A percentile compares a stretch with the other conserved stretches of the same genome.
These are phyloP conservation scores for Aspergillus neoniger DNA, from an alignment of 2,329 filamentous ascomycete species.

Conservation along the genomic window DNA sequence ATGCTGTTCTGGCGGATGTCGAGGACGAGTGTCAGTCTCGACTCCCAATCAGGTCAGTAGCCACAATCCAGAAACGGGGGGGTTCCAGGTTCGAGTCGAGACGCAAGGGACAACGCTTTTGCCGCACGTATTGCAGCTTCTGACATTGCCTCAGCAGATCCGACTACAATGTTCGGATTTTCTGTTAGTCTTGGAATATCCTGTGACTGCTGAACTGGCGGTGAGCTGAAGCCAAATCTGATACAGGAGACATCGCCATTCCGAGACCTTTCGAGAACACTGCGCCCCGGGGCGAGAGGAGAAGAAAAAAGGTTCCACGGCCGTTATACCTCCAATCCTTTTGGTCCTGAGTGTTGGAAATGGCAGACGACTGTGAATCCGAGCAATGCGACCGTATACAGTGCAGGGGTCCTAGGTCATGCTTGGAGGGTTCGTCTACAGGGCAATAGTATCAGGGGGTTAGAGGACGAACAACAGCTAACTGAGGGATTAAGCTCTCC, in stretches of 20 bases:
- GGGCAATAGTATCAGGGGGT: neutral
- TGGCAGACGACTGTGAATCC: neutral
- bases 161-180: neutral
- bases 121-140: neutral
- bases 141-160: too few relatives aligned
- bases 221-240: too few relatives aligned
- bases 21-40: too few relatives aligned
- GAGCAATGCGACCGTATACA: neutral
- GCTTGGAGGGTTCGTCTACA: neutral
- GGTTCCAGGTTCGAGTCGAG: neutral
- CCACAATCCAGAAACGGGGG: neutral
- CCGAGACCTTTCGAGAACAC: too few relatives aligned
- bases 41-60: neutral
- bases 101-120: neutral
- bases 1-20: too few relatives aligned
- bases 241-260: too few relatives aligned
- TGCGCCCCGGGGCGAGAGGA: too few relatives aligned
- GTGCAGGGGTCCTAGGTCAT: neutral
- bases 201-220: too few relatives aligned
- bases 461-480: neutral
- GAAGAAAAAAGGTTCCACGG: too few relatives aligned
- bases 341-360: neutral
- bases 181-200: too few relatives aligned
- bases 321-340: too few relatives aligned
- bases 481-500: too few relatives aligned